A percentile compares a stretch with the other conserved stretches of the same genome.
Evolutionary conservation across 225 moss, liverwort and hornwort species (phyloP).

Genomic region (Marchantia paleacea): DNA sequence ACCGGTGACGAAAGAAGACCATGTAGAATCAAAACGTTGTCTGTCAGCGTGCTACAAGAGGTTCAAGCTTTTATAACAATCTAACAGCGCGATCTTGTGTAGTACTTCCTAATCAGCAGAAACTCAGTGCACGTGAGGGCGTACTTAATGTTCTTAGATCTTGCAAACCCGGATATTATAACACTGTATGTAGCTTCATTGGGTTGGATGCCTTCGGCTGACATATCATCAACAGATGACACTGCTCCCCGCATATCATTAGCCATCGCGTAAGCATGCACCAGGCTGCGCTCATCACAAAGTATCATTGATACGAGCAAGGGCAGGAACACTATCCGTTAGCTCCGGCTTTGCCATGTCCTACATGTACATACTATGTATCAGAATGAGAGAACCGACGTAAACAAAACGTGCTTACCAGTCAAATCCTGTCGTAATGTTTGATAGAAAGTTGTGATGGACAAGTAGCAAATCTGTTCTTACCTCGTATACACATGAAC

Average conservation of each 20-base stretch:
- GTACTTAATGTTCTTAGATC: slow-evolving; percentile 61
- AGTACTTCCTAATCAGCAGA: too few species aligned
- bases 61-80: too few species aligned
- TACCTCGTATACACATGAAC: slow-evolving; percentile 80
- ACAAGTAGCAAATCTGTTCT: neutral
- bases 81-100: too few species aligned
- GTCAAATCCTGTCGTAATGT: too few species aligned
- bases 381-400: too few species aligned
- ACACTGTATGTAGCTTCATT: slow-evolving; percentile 79
- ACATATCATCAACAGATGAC: slow-evolving; percentile 71
- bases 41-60: too few species aligned
- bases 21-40: neutral
- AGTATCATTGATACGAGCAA: slow-evolving; percentile 5
- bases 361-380: neutral
- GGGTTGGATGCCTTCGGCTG: slow-evolving; percentile 55
- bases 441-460: too few species aligned
- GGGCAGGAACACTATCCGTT: neutral
- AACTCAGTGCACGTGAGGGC: slow-evolving; percentile 23
- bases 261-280: slow-evolving; percentile 68
- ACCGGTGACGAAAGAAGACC: neutral
- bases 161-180: slow-evolving; percentile 70
- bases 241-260: slow-evolving; percentile 72
- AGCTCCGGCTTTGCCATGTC: neutral
- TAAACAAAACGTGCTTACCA: too few species aligned
- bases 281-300: slow-evolving; percentile 48